A percentile compares a stretch with the other conserved stretches of the same genome.
phyloP scores from a whole-genome alignment of 495 filamentous ascomycete species.

The Penicillium malachiteum region DNA sequence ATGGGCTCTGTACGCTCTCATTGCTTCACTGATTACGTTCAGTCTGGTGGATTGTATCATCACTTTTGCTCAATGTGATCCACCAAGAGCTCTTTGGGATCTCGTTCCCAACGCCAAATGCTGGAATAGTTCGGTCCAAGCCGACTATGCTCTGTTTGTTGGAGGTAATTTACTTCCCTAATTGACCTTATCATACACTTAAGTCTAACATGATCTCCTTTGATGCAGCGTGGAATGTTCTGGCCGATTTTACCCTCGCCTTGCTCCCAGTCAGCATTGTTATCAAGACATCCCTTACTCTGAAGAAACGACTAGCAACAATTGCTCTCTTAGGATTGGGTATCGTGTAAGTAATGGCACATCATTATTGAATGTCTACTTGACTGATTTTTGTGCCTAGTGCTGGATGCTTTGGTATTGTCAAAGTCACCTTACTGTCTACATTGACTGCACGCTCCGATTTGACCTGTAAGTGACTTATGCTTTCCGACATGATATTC shows the following conservation, averaged over 20 bases:
- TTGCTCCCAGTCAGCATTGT: neutral
- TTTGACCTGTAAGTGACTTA: neutral
- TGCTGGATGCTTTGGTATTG: neutral
- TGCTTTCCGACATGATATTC: neutral
- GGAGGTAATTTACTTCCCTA: neutral
- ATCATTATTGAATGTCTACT: neutral
- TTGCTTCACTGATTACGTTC: neutral
- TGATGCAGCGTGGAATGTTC: neutral
- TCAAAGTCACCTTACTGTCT: neutral
- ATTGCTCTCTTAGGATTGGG: neutral
- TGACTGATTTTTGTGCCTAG: neutral
- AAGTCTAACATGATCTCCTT: too few species aligned
- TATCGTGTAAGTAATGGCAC: neutral
- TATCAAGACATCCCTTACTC: neutral
- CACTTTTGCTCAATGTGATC: neutral
- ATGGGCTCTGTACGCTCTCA: neutral
- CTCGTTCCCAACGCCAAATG: neutral
- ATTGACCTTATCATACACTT: neutral
- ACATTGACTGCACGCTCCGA: neutral
- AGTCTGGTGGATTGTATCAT: neutral
- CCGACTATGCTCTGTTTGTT: neutral
- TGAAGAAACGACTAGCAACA: neutral
- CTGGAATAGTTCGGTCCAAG: neutral
- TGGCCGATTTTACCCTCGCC: neutral
- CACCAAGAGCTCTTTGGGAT: neutral